These are phyloP conservation scores for Vanderwaltozyma yarrowii DNA, from an alignment of 805 yeast genomes.

Conservation along the genomic window DNA sequence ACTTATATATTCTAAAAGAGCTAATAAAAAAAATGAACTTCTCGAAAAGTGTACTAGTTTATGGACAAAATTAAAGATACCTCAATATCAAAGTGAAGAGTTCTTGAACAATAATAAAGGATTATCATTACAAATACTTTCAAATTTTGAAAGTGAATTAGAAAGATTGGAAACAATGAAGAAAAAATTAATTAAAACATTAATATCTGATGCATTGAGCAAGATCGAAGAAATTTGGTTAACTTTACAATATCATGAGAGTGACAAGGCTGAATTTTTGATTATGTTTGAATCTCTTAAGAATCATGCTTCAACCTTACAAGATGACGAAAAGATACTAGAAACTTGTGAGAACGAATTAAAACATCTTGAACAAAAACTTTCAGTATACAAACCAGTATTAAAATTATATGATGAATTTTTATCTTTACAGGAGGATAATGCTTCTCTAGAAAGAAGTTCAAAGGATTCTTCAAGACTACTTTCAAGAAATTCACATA, in stretches of 20 bases:
- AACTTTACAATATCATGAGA: slow-evolving; percentile 45
- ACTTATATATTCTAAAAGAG: slow-evolving; percentile 24
- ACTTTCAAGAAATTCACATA: slow-evolving; percentile 64
- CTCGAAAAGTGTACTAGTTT: slow-evolving; percentile 36
- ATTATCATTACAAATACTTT: slow-evolving; percentile 38
- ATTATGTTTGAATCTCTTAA: slow-evolving; percentile 19
- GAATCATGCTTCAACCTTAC: slow-evolving; percentile 15
- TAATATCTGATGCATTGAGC: slow-evolving; percentile 51
- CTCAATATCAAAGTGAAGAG: slow-evolving; percentile 28
- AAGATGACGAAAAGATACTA: slow-evolving; percentile 50
- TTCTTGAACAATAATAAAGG: slow-evolving; percentile 37
- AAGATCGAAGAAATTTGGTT: slow-evolving; percentile 57
- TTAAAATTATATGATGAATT: slow-evolving; percentile 47
- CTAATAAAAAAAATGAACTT: slow-evolving; percentile 29
- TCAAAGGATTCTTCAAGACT: slow-evolving; percentile 74
- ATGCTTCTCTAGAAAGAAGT: slow-evolving; percentile 52
- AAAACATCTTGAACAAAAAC: slow-evolving; percentile 38
- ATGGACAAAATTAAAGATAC: slow-evolving; percentile 51
- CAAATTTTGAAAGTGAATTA: slow-evolving; percentile 45
- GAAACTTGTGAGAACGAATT: slow-evolving; percentile 58
- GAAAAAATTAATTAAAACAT: slow-evolving; percentile 52
- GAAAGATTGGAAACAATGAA: slow-evolving; percentile 50
- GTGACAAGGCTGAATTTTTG: slow-evolving; percentile 40
- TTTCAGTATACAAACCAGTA: slow-evolving; percentile 43
- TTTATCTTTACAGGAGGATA: slow-evolving; percentile 48